Conservation (phyloP, 345 rosid species). For the Zanthoxylum bungeanum region DNA sequence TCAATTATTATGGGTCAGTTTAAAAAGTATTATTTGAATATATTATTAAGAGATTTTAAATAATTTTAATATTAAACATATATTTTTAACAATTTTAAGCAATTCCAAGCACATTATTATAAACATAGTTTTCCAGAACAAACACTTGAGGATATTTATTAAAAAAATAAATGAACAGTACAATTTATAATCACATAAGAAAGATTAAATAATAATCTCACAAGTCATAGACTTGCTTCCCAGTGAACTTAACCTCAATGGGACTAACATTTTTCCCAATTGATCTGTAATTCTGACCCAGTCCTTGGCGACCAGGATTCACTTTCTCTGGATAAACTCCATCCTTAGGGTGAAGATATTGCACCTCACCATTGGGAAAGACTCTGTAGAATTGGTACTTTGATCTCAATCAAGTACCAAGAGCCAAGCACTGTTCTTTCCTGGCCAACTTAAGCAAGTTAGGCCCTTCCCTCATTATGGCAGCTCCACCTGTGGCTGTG, state of each 20-base stretch:
- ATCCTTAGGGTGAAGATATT: conserved; percentile 91
- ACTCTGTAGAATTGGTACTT: conserved; percentile 97
- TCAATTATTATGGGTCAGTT: no score
- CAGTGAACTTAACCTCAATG: conserved; percentile 93
- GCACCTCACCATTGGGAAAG: conserved; percentile 91
- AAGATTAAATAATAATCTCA: conserved; percentile 23
- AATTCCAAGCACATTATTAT: no score
- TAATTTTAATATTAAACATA: no score
- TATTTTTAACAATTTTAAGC: no score
- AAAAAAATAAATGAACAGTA: not conserved
- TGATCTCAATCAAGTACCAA: conserved; percentile 86
- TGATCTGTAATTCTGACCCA: conserved; percentile 76
- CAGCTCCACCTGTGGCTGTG: conserved; percentile 90
- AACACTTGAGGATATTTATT: not conserved
- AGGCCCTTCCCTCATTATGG: conserved; percentile 94
- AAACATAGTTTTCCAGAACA: no score
- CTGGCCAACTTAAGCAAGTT: conserved; percentile 87
- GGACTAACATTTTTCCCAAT: conserved; percentile 90
- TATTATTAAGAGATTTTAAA: no score
- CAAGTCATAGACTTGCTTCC: conserved; percentile 84
- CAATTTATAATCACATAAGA: not conserved
- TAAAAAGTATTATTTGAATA: no score
- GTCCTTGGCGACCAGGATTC: conserved; percentile 81
- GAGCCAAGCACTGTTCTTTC: conserved; percentile 94
- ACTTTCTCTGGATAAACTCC: conserved; percentile 97